phyloP scores from a whole-genome alignment of 768 basidiomycete species.

The Boletus rex-veris region DNA sequence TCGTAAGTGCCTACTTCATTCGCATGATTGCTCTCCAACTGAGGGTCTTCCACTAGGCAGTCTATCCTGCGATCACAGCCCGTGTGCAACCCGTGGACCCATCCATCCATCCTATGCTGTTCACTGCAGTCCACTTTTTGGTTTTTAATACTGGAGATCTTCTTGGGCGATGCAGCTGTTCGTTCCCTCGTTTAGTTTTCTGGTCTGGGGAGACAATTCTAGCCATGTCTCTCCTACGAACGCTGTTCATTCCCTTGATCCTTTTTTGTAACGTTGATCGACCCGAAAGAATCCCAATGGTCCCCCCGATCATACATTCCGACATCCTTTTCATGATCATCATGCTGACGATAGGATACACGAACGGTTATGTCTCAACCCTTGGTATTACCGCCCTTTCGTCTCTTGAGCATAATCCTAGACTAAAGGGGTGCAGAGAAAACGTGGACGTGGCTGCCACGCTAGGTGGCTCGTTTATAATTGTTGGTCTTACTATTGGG shows the following conservation, averaged over 20 bases:
- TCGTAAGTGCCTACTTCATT: not conserved
- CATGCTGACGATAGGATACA: slow-evolving; percentile 63
- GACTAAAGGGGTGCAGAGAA: slow-evolving; percentile 46
- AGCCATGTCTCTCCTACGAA: slow-evolving; percentile 1
- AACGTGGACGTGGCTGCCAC: slow-evolving; percentile 85
- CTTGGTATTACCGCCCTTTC: slow-evolving; percentile 74
- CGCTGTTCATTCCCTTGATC: not conserved
- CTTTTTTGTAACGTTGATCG: slow-evolving; percentile 56
- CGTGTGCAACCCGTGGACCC: not conserved
- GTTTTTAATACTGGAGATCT: slow-evolving; percentile 72
- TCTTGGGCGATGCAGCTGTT: slow-evolving; percentile 64
- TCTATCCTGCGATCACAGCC: not conserved
- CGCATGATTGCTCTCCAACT: slow-evolving; percentile 1
- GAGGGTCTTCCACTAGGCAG: not conserved
- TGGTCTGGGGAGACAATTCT: slow-evolving; percentile 2
- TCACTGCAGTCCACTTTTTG: slow-evolving; percentile 61
- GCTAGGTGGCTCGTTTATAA: slow-evolving; percentile 71
- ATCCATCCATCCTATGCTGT: not conserved
- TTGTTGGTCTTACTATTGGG: slow-evolving; percentile 70
- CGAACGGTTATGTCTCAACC: slow-evolving; percentile 77
- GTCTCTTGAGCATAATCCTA: slow-evolving; percentile 55
- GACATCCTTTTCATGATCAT: slow-evolving; percentile 73
- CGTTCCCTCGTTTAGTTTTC: slow-evolving; percentile 71
- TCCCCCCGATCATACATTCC: slow-evolving; percentile 56
- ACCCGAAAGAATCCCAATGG: slow-evolving; percentile 26